phyloP scores from a whole-genome alignment of 2,329 filamentous ascomycete genomes.

The Apiospora malaysiana region DNA sequence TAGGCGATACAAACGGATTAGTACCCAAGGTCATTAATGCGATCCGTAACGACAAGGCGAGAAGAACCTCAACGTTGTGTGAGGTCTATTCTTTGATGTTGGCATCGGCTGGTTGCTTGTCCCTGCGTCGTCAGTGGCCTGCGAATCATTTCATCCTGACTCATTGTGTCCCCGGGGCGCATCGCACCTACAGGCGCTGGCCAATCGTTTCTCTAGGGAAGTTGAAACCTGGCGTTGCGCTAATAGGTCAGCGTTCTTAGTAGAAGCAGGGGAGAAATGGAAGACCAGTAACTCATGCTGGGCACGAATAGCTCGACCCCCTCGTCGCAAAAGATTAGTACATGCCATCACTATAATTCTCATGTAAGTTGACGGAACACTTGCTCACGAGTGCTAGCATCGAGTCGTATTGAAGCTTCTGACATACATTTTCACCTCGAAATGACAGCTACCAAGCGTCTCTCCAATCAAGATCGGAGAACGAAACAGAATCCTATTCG shows the following conservation, averaged over 20 bases:
- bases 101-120: neutral
- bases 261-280: neutral
- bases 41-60: neutral
- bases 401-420: too few species aligned
- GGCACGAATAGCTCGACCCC: neutral
- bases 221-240: neutral
- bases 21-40: neutral
- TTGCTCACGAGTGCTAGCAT: too few species aligned
- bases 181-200: neutral
- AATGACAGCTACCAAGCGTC: neutral
- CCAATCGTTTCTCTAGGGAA: neutral
- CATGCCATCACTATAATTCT: too few species aligned
- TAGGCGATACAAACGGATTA: neutral
- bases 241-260: neutral
- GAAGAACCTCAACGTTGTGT: neutral
- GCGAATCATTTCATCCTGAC: too few species aligned
- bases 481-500: too few species aligned
- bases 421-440: too few species aligned
- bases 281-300: neutral
- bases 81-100: neutral
- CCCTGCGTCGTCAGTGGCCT: too few species aligned
- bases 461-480: too few species aligned
- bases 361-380: too few species aligned
- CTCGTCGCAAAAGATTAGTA: neutral
- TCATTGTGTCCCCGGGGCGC: neutral